A percentile compares a stretch with the other conserved stretches of the same genome.
Conservation (phyloP, 805 yeast species). For the Torulaspora quercuum region DNA sequence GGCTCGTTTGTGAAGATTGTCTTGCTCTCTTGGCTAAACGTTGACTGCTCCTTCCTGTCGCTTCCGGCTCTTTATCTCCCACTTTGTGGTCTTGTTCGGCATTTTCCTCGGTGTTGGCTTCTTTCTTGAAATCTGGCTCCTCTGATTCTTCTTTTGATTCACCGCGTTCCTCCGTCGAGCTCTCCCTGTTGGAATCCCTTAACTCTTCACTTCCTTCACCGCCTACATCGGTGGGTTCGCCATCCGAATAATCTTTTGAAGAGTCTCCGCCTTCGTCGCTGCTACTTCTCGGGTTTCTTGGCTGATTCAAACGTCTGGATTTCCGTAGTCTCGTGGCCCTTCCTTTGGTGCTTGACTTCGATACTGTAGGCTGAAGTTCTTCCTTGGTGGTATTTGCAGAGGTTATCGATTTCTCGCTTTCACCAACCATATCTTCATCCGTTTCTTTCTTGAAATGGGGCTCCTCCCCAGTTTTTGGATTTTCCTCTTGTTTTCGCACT, state of each 20-base stretch:
- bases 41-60: slow-evolving; percentile 7
- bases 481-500: slow-evolving; percentile 9
- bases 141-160: slow-evolving; percentile 7
- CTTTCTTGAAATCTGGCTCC: slow-evolving; percentile 13
- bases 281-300: slow-evolving; percentile 1
- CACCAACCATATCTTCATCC: slow-evolving; percentile 2
- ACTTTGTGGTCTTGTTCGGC: slow-evolving; percentile 18
- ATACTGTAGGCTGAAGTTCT: no score
- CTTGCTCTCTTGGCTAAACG: slow-evolving; percentile 30
- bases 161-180: slow-evolving; percentile 3
- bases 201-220: slow-evolving; percentile 2
- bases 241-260: slow-evolving; percentile 4
- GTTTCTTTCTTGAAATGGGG: slow-evolving; percentile 1
- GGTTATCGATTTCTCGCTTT: background rate
- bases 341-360: slow-evolving; percentile 4
- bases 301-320: slow-evolving; percentile 4
- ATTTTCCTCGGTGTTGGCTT: slow-evolving; percentile 15
- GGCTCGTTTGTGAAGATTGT: slow-evolving; percentile 18
- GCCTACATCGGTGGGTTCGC: background rate
- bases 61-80: slow-evolving; percentile 5
- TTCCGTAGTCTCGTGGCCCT: slow-evolving; percentile 11
- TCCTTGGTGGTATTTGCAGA: no score
- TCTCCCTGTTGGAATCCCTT: no score
- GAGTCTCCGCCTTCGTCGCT: slow-evolving; percentile 8
- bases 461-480: background rate